Conservation (phyloP, 768 basidiomycete species). For the Clathrus columnatus region DNA sequence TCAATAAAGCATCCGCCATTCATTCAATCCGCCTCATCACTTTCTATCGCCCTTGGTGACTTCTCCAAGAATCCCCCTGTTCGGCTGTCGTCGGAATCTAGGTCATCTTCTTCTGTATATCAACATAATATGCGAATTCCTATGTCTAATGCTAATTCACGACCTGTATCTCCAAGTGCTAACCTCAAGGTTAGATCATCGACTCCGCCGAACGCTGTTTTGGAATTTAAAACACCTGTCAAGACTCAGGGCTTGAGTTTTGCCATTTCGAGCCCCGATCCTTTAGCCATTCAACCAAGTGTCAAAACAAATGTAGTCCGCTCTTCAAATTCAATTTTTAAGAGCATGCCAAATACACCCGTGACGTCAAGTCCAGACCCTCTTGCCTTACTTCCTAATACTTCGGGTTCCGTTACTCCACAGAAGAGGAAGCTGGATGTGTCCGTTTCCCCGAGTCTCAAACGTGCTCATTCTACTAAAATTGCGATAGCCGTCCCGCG, state of each 20-base stretch:
- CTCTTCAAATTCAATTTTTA: not conserved
- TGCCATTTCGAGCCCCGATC: constrained; percentile 15
- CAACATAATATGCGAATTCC: not conserved
- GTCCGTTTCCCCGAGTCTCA: constrained; percentile 52
- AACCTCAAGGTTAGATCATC: constrained; percentile 2
- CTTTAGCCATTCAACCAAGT: not conserved
- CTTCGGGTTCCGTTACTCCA: constrained; percentile 40
- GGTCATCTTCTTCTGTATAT: not conserved
- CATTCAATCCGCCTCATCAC: constrained; percentile 55
- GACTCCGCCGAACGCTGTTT: not conserved
- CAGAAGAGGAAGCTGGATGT: constrained; percentile 62
- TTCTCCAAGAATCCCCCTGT: constrained; percentile 16
- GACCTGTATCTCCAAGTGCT: constrained; percentile 8
- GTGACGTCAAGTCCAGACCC: constrained; percentile 42
- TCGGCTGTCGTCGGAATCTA: not conserved
- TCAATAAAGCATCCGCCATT: constrained; percentile 60
- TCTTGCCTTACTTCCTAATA: constrained; percentile 31
- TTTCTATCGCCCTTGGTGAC: constrained; percentile 62
- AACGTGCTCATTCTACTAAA: constrained; percentile 39
- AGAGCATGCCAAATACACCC: constrained; percentile 18
- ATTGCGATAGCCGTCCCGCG: constrained; percentile 1
- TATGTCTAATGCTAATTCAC: too few species aligned
- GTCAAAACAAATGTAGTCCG: not conserved
- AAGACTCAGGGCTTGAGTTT: constrained; percentile 15
- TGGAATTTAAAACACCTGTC: constrained; percentile 15